Evolutionary conservation across 2,329 filamentous ascomycete genomes (phyloP).

Genomic region (Phyllachora maydis): DNA sequence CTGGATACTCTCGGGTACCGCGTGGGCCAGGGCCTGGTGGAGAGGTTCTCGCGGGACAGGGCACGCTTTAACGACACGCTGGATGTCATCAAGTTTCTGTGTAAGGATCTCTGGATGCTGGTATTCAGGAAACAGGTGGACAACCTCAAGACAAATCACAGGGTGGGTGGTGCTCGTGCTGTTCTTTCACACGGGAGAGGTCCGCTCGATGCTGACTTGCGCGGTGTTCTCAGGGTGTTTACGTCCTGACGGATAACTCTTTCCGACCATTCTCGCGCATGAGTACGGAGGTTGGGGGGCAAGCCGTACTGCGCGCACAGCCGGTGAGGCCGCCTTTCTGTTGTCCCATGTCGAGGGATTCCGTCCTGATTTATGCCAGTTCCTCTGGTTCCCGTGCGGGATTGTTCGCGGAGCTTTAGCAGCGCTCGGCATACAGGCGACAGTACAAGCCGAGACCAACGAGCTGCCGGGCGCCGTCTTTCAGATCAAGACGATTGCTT

Average conservation of each 20-base stretch:
- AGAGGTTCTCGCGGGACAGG: slow-evolving; percentile 69
- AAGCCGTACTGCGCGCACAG: slow-evolving; percentile 56
- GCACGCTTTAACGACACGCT: slow-evolving; percentile 82
- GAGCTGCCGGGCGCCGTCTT: slow-evolving; percentile 82
- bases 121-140: slow-evolving; percentile 95
- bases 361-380: too few relatives aligned
- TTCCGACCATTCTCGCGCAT: slow-evolving; percentile 82
- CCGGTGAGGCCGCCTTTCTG: slow-evolving; percentile 40
- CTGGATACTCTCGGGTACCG: slow-evolving; percentile 75
- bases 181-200: too few relatives aligned
- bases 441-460: slow-evolving; percentile 73
- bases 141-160: slow-evolving; percentile 94
- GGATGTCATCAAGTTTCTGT: slow-evolving; percentile 94
- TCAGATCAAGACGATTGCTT: slow-evolving; percentile 71
- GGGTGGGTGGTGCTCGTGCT: slow-evolving; percentile 27
- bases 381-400: slow-evolving; percentile 88
- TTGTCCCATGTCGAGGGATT: too few relatives aligned
- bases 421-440: slow-evolving; percentile 78
- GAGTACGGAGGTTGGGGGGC: slow-evolving; percentile 60
- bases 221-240: slow-evolving; percentile 50
- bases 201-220: neutral
- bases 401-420: slow-evolving; percentile 80
- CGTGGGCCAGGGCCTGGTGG: slow-evolving; percentile 79
- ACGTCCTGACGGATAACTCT: slow-evolving; percentile 81
- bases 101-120: slow-evolving; percentile 93